Conservation (phyloP, 306 rosid genomes). For the Vachellia collinsii region DNA sequence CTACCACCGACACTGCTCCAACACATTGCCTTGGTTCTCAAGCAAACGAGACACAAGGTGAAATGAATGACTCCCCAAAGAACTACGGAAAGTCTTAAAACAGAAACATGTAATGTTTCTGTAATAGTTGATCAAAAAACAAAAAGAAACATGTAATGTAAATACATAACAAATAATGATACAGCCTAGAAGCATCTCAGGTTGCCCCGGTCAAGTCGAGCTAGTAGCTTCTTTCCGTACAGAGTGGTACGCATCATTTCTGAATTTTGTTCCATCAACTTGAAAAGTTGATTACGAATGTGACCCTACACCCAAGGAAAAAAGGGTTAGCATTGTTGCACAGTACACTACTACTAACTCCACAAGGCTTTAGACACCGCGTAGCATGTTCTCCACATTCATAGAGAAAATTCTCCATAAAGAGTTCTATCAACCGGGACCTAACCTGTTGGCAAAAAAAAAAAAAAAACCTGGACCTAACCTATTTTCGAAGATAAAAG, state of each 20-base stretch:
- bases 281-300: constrained; percentile 29
- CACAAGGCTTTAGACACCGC: neutral
- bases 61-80: constrained; percentile 19
- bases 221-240: constrained; percentile 62
- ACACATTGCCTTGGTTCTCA: constrained; percentile 12
- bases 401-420: neutral
- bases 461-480: neutral
- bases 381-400: constrained; percentile 1
- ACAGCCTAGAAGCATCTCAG: constrained; percentile 16
- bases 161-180: neutral
- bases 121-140: no score
- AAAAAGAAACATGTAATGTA: neutral
- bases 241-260: constrained; percentile 43
- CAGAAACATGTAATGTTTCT: neutral
- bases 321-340: neutral
- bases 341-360: neutral
- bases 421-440: neutral
- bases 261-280: constrained; percentile 40
- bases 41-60: neutral
- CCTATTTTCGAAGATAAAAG: neutral
- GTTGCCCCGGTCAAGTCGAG: constrained; percentile 37
- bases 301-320: constrained; percentile 35
- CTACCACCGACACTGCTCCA: constrained; percentile 1
- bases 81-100: neutral
- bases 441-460: no score